Conservation (phyloP, 257 asterid species). For the Solanum lycopersicoides region DNA sequence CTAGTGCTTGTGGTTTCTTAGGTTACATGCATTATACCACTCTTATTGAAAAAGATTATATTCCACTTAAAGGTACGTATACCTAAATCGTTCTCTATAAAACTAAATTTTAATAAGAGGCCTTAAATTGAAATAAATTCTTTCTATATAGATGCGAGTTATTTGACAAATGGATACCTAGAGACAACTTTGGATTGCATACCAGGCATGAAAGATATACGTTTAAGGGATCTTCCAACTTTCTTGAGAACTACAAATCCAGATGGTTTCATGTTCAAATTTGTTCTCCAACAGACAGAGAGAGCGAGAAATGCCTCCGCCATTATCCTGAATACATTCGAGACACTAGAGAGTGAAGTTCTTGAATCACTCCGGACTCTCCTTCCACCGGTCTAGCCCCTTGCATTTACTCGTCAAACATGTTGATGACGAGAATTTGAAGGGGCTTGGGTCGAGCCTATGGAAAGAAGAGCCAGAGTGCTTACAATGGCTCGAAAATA, state of each 20-base stretch:
- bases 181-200: slow-evolving; percentile 3
- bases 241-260: slow-evolving; percentile 6
- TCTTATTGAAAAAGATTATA: neutral
- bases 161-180: neutral
- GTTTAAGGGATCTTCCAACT: slow-evolving; percentile 1
- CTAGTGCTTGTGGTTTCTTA: slow-evolving; percentile 6
- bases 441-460: neutral
- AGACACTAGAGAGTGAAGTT: neutral
- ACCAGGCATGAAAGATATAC: neutral
- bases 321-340: neutral
- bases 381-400: neutral
- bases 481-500: neutral
- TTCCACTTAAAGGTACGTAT: neutral
- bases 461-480: slow-evolving; percentile 1
- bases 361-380: neutral
- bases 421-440: neutral
- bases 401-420: slow-evolving; percentile 1
- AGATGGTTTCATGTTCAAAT: neutral
- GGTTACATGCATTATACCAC: neutral
- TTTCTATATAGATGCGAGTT: neutral
- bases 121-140: no score
- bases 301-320: neutral
- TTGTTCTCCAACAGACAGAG: neutral
- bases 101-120: neutral
- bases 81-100: neutral